Conservation (phyloP, 2,329 filamentous ascomycete species). For the Furcasterigmium furcatum region DNA sequence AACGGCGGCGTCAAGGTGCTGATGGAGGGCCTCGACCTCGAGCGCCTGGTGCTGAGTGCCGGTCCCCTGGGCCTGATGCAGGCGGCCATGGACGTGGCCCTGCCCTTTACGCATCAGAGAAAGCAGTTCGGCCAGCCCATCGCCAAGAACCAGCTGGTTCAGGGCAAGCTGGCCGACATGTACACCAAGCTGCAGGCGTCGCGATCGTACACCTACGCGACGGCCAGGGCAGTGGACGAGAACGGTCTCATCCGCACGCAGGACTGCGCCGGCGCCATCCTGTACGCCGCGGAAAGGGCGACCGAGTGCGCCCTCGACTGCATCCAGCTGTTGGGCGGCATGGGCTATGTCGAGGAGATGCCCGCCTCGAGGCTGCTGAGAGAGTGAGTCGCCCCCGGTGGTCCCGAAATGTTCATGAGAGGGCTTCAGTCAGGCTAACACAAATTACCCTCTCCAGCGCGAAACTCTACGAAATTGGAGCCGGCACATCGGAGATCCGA, state of each 20-base stretch:
- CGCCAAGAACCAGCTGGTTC: constrained; percentile 88
- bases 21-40: constrained; percentile 94
- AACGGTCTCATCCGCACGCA: constrained; percentile 71
- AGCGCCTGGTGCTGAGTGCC: constrained; percentile 85
- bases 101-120: constrained; percentile 86
- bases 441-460: constrained; percentile 36
- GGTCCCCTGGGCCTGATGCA: constrained; percentile 95
- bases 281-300: constrained; percentile 89
- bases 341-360: constrained; percentile 96
- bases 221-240: constrained; percentile 78
- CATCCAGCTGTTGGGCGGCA: constrained; percentile 90
- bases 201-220: constrained; percentile 82
- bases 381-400: constrained; percentile 43
- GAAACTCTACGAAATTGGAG: constrained; percentile 92
- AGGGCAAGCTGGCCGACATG: constrained; percentile 94
- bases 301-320: constrained; percentile 84
- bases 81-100: constrained; percentile 76
- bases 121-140: constrained; percentile 87
- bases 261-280: constrained; percentile 90
- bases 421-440: too few species aligned
- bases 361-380: constrained; percentile 80
- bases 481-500: constrained; percentile 90
- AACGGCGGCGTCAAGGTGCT: constrained; percentile 85
- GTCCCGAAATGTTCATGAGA: not conserved
- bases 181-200: constrained; percentile 88